Base-by-base conservation (phyloP, 768 basidiomycete species). In the Phanerochaete carnosa region DNA sequence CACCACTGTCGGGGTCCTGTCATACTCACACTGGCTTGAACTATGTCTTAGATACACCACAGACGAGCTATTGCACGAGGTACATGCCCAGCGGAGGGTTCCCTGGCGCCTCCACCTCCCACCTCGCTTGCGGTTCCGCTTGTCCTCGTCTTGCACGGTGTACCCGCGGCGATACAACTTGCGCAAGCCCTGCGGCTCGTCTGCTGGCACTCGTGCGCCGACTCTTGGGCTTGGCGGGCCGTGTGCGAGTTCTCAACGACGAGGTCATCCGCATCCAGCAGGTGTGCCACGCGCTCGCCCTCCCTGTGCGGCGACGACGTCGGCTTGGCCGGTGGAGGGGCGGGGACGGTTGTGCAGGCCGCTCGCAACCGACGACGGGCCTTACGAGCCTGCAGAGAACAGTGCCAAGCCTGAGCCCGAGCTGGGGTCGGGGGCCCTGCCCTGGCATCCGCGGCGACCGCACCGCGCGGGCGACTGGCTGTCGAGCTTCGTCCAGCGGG, bases 211-310 rank as follows among this genome's bases (percentile, higher is more conserved):
- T 88, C 86, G 46, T 79, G 76, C 28, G 74, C 72, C 65, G 78
- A 75, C 29, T 82, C 83, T 59, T 80, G n/a, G n/a, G n/a, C n/a
- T n/a, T n/a, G 78, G 62, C 83, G 79, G 29, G 79, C 83, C 3
- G 86, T 84, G 8, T 76, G 69, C 9, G 70, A 62, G 67, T 88
- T 89, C 67, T 91, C 90, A 0, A 95, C 85, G 4, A 98, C 82
- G 19, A 99, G 78, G 68, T 99, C 96, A 1, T 97, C 88, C 1
- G 95, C 95, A 63, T 98, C 90, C 1, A 83, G 80, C 15, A 82
- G 82, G 13, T 85, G 72, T 11, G 65, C 67, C 25, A 67, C 65
- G 1, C 65, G 65, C 69, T 70, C 65, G 19, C 46, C 59, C 23
- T 59, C 65, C 15, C 56, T 56, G 7, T 50, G 61, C 3, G 67